Conservation (phyloP, 2,329 filamentous ascomycete species). For the Stylonectria norvegica region DNA sequence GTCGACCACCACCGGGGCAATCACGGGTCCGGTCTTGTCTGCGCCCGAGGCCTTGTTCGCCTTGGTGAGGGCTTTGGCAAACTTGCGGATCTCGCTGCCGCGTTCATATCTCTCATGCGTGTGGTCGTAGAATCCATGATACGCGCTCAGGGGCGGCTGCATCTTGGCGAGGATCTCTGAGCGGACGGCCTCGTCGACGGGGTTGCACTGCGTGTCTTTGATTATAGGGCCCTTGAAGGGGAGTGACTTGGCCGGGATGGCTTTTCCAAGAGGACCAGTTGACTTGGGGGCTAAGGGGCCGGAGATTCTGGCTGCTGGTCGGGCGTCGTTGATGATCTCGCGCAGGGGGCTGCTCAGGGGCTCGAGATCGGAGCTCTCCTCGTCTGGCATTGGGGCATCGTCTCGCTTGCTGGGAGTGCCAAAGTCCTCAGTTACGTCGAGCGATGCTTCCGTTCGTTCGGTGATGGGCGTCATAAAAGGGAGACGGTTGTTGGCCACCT, state of each 20-base stretch:
- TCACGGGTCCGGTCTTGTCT: conserved; percentile 59
- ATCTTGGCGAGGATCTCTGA: conserved; percentile 71
- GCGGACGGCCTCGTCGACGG: conserved; percentile 73
- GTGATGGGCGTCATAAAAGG: conserved; percentile 99
- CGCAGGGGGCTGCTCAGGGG: conserved; percentile 69
- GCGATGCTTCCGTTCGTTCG: conserved; percentile 86
- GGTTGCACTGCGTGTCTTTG: conserved; percentile 81
- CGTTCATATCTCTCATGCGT: conserved; percentile 60
- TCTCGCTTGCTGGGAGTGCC: conserved; percentile 73
- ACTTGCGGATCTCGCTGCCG: conserved; percentile 75
- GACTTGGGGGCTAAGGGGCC: conserved; percentile 48
- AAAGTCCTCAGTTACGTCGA: conserved; percentile 62
- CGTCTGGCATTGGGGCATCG: conserved; percentile 23
- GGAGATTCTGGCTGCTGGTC: conserved; percentile 45
- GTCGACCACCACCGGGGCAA: conserved; percentile 60
- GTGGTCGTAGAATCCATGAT: conserved; percentile 77
- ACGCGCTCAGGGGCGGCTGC: conserved; percentile 69
- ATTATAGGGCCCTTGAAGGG: conserved; percentile 68
- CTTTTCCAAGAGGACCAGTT: conserved; percentile 32
- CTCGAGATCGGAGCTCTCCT: conserved; percentile 34
- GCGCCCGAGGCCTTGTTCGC: conserved; percentile 52
- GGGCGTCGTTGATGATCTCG: conserved; percentile 55
- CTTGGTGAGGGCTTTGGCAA: conserved; percentile 64
- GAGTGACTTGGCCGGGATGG: conserved; percentile 36
- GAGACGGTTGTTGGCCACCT: conserved; percentile 82